A percentile compares a stretch with the other conserved stretches of the same genome.
Conservation (phyloP, 208 protist genomes). For the Wallacemonas sp. region DNA sequence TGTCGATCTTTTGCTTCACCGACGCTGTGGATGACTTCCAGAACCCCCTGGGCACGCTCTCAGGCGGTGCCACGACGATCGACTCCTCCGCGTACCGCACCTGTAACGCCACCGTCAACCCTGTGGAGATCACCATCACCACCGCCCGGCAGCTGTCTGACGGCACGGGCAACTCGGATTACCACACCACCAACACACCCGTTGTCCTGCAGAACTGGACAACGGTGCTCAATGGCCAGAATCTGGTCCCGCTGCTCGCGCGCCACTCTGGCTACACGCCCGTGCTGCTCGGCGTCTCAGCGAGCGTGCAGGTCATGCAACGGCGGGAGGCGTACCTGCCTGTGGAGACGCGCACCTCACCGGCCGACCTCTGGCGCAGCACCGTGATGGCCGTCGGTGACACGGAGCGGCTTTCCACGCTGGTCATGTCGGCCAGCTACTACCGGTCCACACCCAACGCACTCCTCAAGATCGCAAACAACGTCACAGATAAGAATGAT, state of each 20-base stretch:
- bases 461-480: neutral
- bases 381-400: conserved; percentile 3
- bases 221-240: conserved; percentile 34
- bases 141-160: neutral
- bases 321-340: conserved; percentile 10
- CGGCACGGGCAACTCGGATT: neutral
- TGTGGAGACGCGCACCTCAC: conserved; percentile 2
- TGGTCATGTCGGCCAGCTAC: neutral
- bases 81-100: conserved; percentile 2
- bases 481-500: neutral
- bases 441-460: conserved; percentile 3
- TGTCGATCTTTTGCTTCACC: conserved; percentile 17
- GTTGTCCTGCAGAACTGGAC: neutral
- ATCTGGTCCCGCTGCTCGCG: conserved; percentile 26
- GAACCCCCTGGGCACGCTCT: neutral
- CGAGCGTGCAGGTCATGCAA: conserved; percentile 30
- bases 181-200: neutral
- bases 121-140: conserved; percentile 28
- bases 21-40: neutral
- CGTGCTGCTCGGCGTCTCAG: conserved; percentile 26
- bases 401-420: neutral
- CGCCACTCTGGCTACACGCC: conserved; percentile 33
- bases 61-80: neutral
- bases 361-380: conserved; percentile 9
- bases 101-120: neutral